These are phyloP conservation scores for Pseudovirgaria hyperparasitica DNA, from an alignment of 2,329 filamentous ascomycete species.

Conservation along the genomic window DNA sequence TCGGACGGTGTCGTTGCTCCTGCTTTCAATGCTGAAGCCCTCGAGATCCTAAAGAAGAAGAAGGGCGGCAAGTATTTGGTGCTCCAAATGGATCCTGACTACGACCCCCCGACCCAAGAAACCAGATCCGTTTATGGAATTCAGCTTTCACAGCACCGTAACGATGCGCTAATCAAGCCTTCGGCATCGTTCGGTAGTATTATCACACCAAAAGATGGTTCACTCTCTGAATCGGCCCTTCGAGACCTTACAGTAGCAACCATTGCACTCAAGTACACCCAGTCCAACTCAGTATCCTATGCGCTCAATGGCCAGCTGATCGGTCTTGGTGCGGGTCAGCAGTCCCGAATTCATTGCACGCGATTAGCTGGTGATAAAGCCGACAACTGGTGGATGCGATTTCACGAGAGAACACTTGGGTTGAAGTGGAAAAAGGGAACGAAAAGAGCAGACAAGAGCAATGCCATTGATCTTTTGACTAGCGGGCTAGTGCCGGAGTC, in stretches of 20 bases:
- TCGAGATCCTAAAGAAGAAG: conserved; percentile 92
- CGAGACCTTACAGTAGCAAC: conserved; percentile 90
- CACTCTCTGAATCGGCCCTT: conserved; percentile 67
- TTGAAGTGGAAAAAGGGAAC: conserved; percentile 97
- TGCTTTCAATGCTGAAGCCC: conserved; percentile 69
- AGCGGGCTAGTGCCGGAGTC: conserved; percentile 76
- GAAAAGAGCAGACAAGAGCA: conserved; percentile 95
- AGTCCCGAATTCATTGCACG: conserved; percentile 97
- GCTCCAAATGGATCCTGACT: conserved; percentile 84
- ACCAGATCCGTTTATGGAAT: conserved; percentile 83
- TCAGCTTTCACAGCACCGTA: conserved; percentile 78
- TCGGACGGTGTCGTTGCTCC: conserved; percentile 94
- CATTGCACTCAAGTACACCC: conserved; percentile 92
- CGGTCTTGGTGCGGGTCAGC: conserved; percentile 89
- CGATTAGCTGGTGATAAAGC: conserved; percentile 94
- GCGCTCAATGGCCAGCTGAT: conserved; percentile 87
- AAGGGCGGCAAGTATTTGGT: conserved; percentile 96
- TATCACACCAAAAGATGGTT: conserved; percentile 69
- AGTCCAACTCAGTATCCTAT: conserved; percentile 98
- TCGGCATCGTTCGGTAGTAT: conserved; percentile 70
- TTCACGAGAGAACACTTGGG: conserved; percentile 75
- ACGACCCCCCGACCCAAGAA: conserved; percentile 63
- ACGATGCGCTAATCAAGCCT: conserved; percentile 77
- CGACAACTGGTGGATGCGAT: conserved; percentile 99
- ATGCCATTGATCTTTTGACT: conserved; percentile 91